Conservation (phyloP, 768 basidiomycete species). For the Hebeloma cylindrosporum region DNA sequence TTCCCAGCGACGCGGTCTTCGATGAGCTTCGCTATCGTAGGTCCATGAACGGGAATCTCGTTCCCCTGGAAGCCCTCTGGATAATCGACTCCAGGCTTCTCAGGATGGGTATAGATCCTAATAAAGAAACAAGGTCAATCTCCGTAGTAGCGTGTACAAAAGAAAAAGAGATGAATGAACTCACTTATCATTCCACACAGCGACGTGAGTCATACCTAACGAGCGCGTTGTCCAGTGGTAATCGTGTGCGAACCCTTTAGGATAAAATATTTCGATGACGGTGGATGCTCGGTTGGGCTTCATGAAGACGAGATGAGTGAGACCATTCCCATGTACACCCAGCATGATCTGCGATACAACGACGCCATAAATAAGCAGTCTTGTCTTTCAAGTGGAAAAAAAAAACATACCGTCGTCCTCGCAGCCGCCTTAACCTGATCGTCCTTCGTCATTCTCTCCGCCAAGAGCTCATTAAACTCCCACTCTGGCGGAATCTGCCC, state of each 20-base stretch:
- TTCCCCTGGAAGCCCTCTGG: slow-evolving; percentile 84
- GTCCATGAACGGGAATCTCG: slow-evolving; percentile 73
- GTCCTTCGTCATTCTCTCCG: slow-evolving; percentile 70
- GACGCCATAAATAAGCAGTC: no score
- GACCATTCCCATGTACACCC: slow-evolving; percentile 78
- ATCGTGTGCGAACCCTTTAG: slow-evolving; percentile 79
- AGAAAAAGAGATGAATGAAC: slow-evolving; percentile 19
- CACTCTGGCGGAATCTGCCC: slow-evolving; percentile 36
- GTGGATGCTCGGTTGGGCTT: slow-evolving; percentile 70
- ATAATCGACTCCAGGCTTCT: slow-evolving; percentile 56
- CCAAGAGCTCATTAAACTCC: slow-evolving; percentile 61
- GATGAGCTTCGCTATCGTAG: slow-evolving; percentile 63
- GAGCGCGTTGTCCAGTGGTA: slow-evolving; percentile 82
- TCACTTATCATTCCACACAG: slow-evolving; percentile 79
- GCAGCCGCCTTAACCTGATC: slow-evolving; percentile 68
- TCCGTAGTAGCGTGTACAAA: neutral
- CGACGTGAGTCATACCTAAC: slow-evolving; percentile 73
- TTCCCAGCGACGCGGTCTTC: slow-evolving; percentile 56
- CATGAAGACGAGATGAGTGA: slow-evolving; percentile 87
- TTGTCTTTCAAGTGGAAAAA: neutral
- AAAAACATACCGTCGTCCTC: slow-evolving; percentile 62
- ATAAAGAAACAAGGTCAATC: neutral
- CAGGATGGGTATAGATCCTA: slow-evolving; percentile 39
- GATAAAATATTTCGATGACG: slow-evolving; percentile 85
- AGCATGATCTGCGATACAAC: slow-evolving; percentile 54